phyloP scores from a whole-genome alignment of 169 alveolate species.

The Plasmodium relictum region DNA sequence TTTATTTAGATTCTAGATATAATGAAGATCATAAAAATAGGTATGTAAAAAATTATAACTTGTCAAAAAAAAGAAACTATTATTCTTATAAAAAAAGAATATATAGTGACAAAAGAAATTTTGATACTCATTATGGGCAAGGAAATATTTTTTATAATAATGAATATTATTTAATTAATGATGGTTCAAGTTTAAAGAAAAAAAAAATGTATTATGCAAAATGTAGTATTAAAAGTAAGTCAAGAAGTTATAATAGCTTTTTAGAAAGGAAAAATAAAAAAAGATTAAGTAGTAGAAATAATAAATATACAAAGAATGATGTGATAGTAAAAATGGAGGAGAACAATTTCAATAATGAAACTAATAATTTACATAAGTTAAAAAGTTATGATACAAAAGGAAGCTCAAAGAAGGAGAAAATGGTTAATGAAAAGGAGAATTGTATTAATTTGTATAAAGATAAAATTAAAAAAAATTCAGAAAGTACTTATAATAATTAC shows the following conservation, averaged over 20 bases:
- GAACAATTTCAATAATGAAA: neutral
- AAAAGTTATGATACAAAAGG: neutral
- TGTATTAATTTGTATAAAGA: neutral
- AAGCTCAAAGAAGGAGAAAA: neutral
- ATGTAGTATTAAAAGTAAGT: slow-evolving; percentile 24
- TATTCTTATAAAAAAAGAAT: slow-evolving; percentile 55
- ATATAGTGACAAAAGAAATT: slow-evolving; percentile 47
- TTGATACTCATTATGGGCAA: slow-evolving; percentile 71
- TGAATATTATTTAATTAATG: slow-evolving; percentile 65
- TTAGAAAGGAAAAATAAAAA: slow-evolving; percentile 17
- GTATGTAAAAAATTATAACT: slow-evolving; percentile 25
- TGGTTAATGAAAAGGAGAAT: slow-evolving; percentile 11
- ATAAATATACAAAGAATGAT: slow-evolving; percentile 18
- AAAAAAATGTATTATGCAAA: slow-evolving; percentile 34
- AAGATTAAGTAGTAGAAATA: slow-evolving; percentile 17
- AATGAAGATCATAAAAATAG: slow-evolving; percentile 47
- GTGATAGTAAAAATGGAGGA: neutral
- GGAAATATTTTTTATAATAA: slow-evolving; percentile 67
- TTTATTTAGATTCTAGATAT: slow-evolving; percentile 41
- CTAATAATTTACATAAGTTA: neutral
- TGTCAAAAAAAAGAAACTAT: slow-evolving; percentile 45
- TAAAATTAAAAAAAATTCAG: slow-evolving; percentile 10
- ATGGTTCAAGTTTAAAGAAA: slow-evolving; percentile 41
- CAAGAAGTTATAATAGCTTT: slow-evolving; percentile 29
- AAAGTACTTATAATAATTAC: neutral